Evolutionary conservation across 306 rosid genomes (phyloP).

Genomic region (Dicorynia guianensis): DNA sequence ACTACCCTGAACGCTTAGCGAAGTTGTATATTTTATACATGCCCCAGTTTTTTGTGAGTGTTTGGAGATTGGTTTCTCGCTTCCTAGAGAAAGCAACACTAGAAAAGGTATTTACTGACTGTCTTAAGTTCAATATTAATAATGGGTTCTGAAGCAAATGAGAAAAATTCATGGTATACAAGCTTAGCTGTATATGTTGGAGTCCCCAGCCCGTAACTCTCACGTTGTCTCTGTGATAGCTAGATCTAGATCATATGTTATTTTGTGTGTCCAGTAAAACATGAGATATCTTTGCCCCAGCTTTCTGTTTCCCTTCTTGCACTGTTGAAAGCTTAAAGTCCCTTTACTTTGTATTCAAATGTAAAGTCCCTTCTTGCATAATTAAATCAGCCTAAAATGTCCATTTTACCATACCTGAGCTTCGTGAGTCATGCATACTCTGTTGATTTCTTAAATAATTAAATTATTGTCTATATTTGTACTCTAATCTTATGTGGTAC

Average conservation of each 20-base stretch:
- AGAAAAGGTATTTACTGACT: slow-evolving; percentile 64
- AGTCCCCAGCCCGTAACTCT: background rate
- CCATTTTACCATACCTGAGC: background rate
- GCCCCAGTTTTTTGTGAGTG: slow-evolving; percentile 89
- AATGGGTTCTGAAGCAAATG: background rate
- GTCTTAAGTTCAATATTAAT: slow-evolving; percentile 9
- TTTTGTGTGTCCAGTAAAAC: background rate
- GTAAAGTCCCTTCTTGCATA: background rate
- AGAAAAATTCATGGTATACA: background rate
- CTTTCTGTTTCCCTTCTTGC: no score
- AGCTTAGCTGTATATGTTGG: background rate
- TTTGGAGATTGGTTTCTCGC: slow-evolving; percentile 86
- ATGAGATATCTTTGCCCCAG: background rate
- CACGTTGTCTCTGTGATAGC: background rate
- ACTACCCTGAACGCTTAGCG: slow-evolving; percentile 91
- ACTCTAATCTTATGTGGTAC: background rate
- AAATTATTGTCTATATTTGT: background rate
- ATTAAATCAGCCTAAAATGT: background rate
- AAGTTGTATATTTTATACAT: slow-evolving; percentile 74
- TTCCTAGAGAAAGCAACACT: slow-evolving; percentile 84
- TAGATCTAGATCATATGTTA: background rate
- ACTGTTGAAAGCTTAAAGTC: background rate
- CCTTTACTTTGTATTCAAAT: background rate
- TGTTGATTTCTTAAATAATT: background rate
- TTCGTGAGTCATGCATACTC: background rate